These are phyloP conservation scores for Geum urbanum DNA, from an alignment of 306 rosid genomes.

Conservation along the genomic window DNA sequence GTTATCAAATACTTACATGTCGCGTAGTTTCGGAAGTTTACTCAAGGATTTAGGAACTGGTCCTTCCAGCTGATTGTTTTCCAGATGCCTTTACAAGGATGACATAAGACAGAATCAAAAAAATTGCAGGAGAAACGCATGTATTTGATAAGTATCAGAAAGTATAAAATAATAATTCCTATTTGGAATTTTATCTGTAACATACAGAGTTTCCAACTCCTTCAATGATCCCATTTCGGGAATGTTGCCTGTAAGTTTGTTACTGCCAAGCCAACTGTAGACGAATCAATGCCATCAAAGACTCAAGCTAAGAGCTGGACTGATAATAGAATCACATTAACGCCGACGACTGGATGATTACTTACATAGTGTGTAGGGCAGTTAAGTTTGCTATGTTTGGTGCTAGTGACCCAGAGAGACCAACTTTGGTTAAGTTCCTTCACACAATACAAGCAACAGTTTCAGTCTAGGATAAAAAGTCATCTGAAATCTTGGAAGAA, in stretches of 20 bases:
- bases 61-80: constrained; percentile 69
- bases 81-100: constrained; percentile 64
- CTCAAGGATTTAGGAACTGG: constrained; percentile 45
- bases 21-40: constrained; percentile 47
- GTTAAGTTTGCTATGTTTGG: constrained; percentile 45
- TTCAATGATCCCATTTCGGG: constrained; percentile 58
- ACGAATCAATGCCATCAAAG: constrained; percentile 21
- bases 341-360: constrained; percentile 7
- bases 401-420: constrained; percentile 59
- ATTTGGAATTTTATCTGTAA: constrained; percentile 12
- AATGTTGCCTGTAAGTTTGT: constrained; percentile 61
- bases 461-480: not conserved
- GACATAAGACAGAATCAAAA: constrained; percentile 13
- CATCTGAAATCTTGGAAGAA: not conserved
- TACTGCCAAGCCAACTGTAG: constrained; percentile 68
- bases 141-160: not conserved
- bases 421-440: constrained; percentile 63
- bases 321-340: not conserved
- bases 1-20: constrained; percentile 48
- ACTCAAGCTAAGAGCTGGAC: constrained; percentile 2
- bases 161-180: not conserved
- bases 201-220: constrained; percentile 64
- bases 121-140: constrained; percentile 10
- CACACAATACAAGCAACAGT: constrained; percentile 8
- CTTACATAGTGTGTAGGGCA: constrained; percentile 63